Percentiles rank a stretch among this genome's conserved stretches.
These are phyloP conservation scores for Fusarium robinianum DNA, from an alignment of 2,329 filamentous ascomycete species.

Conservation along the genomic window DNA sequence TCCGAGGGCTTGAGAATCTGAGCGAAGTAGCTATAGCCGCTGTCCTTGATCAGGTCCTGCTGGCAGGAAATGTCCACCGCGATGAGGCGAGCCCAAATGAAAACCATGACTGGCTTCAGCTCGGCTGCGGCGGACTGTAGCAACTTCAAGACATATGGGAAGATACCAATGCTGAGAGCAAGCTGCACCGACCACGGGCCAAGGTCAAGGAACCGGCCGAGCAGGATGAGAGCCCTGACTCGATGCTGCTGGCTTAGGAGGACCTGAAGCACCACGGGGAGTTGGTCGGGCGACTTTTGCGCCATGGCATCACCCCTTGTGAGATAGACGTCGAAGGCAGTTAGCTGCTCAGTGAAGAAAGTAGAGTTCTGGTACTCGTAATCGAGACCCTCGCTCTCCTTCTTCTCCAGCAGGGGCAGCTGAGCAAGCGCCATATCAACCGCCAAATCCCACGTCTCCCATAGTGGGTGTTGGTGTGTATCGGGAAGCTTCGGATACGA, in stretches of 20 bases:
- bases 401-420: slow-evolving; percentile 81
- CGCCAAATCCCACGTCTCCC: slow-evolving; percentile 97
- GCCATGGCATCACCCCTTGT: slow-evolving; percentile 78
- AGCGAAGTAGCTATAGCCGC: slow-evolving; percentile 96
- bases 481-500: slow-evolving; percentile 91
- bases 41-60: slow-evolving; percentile 92
- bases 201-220: slow-evolving; percentile 92
- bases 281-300: slow-evolving; percentile 87
- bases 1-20: slow-evolving; percentile 86
- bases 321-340: slow-evolving; percentile 95
- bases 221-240: slow-evolving; percentile 84
- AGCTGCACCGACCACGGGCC: slow-evolving; percentile 99
- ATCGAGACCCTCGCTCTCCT: slow-evolving; percentile 70
- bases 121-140: slow-evolving; percentile 93
- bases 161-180: slow-evolving; percentile 95
- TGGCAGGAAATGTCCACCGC: slow-evolving; percentile 95
- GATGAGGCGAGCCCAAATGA: slow-evolving; percentile 96
- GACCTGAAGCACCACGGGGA: slow-evolving; percentile 95
- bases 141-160: slow-evolving; percentile 97
- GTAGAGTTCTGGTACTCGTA: slow-evolving; percentile 94
- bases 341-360: slow-evolving; percentile 96
- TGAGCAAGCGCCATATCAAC: slow-evolving; percentile 94
- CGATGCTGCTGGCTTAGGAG: slow-evolving; percentile 94
- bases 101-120: slow-evolving; percentile 97
- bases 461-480: slow-evolving; percentile 91